phyloP scores from a whole-genome alignment of 169 alveolate genomes.

The Prorocentrum cordatum region DNA sequence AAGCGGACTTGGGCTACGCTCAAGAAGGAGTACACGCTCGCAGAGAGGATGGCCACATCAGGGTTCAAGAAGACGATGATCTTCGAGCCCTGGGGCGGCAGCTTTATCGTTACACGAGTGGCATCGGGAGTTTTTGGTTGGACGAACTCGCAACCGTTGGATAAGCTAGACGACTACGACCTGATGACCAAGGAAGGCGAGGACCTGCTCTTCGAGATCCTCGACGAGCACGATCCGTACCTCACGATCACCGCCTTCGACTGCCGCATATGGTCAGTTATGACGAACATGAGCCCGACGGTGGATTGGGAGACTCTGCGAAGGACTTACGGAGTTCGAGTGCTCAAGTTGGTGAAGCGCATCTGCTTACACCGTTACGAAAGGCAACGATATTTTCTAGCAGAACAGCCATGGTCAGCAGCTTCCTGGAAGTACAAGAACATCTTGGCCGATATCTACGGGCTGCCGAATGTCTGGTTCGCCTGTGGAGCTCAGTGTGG shows the following conservation, averaged over 20 bases:
- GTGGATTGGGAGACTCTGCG: background rate
- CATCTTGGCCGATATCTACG: background rate
- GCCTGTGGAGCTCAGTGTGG: background rate
- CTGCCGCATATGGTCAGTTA: background rate
- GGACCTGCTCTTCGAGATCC: background rate
- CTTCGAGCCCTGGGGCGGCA: constrained; percentile 4
- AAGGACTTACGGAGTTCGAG: background rate
- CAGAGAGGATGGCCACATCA: background rate
- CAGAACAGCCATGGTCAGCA: background rate
- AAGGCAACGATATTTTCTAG: background rate
- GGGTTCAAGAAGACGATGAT: background rate
- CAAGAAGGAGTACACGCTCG: background rate
- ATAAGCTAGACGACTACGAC: background rate
- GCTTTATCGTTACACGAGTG: background rate
- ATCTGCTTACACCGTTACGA: background rate
- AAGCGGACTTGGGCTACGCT: background rate
- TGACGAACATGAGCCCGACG: background rate
- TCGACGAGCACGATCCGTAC: background rate
- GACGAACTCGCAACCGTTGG: background rate
- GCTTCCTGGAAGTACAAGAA: background rate
- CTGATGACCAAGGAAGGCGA: background rate
- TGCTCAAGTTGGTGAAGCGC: background rate
- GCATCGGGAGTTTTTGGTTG: background rate
- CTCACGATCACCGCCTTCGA: background rate
- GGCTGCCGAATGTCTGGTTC: background rate